These are phyloP conservation scores for Paulownia fortunei DNA, from an alignment of 257 asterid genomes.

Conservation along the genomic window DNA sequence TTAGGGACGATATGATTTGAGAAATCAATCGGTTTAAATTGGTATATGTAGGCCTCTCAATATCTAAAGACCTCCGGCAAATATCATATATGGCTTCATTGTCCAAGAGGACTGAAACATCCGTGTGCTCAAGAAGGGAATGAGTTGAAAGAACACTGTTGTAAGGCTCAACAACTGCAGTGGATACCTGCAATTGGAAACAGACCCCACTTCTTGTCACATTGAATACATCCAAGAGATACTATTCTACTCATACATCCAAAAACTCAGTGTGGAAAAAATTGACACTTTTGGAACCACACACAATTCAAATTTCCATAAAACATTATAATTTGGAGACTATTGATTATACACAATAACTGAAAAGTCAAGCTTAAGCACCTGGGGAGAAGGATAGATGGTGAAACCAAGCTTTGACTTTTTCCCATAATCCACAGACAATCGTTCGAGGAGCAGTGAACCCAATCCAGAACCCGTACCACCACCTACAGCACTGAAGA, in stretches of 20 bases:
- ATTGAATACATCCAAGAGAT: background rate
- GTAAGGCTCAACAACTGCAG: slow-evolving; percentile 97
- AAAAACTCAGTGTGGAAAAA: background rate
- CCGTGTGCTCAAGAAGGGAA: slow-evolving; percentile 91
- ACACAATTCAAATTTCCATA: background rate
- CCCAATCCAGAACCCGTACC: slow-evolving; percentile 95
- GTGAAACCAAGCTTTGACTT: slow-evolving; percentile 89
- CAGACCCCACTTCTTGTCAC: slow-evolving; percentile 8
- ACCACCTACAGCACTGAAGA: slow-evolving; percentile 87
- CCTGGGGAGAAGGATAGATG: slow-evolving; percentile 92
- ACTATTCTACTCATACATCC: background rate
- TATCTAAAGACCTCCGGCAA: slow-evolving; percentile 82
- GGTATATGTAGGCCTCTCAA: slow-evolving; percentile 92
- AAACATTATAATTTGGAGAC: background rate
- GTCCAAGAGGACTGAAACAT: slow-evolving; percentile 82
- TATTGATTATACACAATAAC: background rate
- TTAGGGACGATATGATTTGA: slow-evolving; percentile 82
- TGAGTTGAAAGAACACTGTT: slow-evolving; percentile 94
- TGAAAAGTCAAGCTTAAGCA: slow-evolving; percentile 29
- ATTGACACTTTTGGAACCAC: no score
- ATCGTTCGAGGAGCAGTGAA: slow-evolving; percentile 72
- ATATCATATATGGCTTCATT: slow-evolving; percentile 94
- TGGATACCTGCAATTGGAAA: slow-evolving; percentile 69
- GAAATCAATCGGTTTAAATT: slow-evolving; percentile 86
- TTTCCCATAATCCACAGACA: slow-evolving; percentile 81